Conservation (phyloP, 495 filamentous ascomycete species). For the Trichoderma parareesei region DNA sequence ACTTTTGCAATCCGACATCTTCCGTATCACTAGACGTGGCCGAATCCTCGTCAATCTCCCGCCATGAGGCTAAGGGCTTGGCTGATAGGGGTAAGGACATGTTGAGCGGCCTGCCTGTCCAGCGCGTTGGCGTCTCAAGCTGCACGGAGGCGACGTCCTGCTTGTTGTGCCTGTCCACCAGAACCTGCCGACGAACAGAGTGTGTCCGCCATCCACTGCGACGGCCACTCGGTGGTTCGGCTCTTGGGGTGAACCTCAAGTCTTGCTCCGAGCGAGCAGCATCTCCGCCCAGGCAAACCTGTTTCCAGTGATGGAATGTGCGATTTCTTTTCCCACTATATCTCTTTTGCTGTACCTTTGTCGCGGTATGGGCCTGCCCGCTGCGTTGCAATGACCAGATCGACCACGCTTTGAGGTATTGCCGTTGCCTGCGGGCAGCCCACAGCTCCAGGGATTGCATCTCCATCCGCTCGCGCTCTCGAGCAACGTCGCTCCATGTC, state of each 20-base stretch:
- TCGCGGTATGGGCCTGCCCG: conserved; percentile 9
- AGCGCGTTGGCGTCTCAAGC: background rate
- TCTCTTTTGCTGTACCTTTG: background rate
- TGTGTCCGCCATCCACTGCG: conserved; percentile 1
- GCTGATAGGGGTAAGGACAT: background rate
- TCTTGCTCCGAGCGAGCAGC: background rate
- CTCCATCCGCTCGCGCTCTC: background rate
- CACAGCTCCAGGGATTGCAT: background rate
- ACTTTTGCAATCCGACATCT: background rate
- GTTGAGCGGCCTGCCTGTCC: background rate
- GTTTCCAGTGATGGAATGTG: conserved; percentile 1
- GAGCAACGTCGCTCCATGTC: background rate
- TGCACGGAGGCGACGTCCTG: background rate
- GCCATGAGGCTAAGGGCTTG: background rate
- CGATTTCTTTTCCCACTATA: background rate
- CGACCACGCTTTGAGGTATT: conserved; percentile 10
- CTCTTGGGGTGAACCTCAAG: background rate
- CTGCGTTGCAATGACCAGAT: conserved; percentile 8
- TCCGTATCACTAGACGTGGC: background rate
- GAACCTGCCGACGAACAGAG: background rate
- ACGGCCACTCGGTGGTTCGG: background rate
- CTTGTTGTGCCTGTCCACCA: background rate
- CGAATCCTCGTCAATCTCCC: background rate
- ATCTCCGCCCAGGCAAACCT: background rate
- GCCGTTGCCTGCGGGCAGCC: background rate